Base-by-base conservation (phyloP, 208 protist genomes). In the Wallacemonas collosoma region DNA sequence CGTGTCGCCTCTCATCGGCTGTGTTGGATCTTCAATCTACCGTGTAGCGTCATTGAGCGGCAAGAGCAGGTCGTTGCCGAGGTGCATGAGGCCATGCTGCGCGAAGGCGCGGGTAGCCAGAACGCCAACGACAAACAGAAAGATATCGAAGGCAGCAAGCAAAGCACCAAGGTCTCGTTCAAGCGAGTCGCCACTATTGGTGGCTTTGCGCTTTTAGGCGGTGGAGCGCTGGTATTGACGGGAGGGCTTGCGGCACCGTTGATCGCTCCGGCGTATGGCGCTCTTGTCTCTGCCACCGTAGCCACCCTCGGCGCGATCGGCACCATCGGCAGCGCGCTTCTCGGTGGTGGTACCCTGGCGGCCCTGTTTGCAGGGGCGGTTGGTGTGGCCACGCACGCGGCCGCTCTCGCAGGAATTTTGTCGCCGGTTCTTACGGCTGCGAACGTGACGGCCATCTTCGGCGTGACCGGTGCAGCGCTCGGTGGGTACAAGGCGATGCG, bases 161-260 rank as follows among this genome's bases (percentile, higher is more conserved):
- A 66, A 68, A 86, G 55, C 40, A 87, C 35, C 15, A 85, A 83
- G 62, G 57, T 26, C 43, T 86, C 79, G 57, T 12, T 87, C 6
- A 71, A 71, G 35, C 86, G 91, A 43, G 69, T 75, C 17, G 87
- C 86, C 9, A 86, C 85, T 1, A 83, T 96, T 35, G 91, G 88
- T 36, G 87, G 85, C 36, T 94, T 96, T 60, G 79, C 91, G 2
- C 70, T 83, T 35, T 53, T 94, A 6, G 88, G 91, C 44, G 91
- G 88, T 1, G 80, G 79, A 0, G 87, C 82, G 1, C 81, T 93
- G 4, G 61, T 87, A 1, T 58, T 91, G 51, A 95, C 88, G 2
- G 91, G 91, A 53, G 91, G 88, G 9, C 77, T 95, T 4, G 88
- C 81, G 0, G 91, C 91, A 0, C 91, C 91, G 1, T 47, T 95